These are phyloP conservation scores for Phytophthora boehmeriae DNA, from an alignment of 352 stramenopile species.

Conservation along the genomic window DNA sequence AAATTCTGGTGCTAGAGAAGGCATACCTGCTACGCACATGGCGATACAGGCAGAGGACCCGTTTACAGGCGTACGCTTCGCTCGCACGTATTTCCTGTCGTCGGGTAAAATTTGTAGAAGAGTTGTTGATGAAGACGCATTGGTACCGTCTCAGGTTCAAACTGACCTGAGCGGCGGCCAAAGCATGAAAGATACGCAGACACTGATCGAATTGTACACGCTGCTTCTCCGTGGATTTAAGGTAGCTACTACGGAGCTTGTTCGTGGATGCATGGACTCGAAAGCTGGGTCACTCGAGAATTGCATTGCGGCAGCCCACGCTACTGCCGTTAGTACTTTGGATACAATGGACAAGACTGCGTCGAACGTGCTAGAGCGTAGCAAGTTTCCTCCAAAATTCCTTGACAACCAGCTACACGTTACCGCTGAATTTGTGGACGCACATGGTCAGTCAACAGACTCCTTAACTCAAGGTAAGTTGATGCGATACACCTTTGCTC, in stretches of 20 bases:
- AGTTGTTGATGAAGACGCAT: slow-evolving; percentile 67
- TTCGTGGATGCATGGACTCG: slow-evolving; percentile 19
- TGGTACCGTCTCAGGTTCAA: slow-evolving; percentile 39
- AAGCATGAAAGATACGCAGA: slow-evolving; percentile 25
- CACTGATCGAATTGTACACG: slow-evolving; percentile 35
- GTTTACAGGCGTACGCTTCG: slow-evolving; percentile 67
- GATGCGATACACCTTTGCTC: neutral
- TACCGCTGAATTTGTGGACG: slow-evolving; percentile 48
- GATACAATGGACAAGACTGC: slow-evolving; percentile 21
- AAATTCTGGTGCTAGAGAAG: slow-evolving; percentile 29
- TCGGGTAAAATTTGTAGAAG: slow-evolving; percentile 54
- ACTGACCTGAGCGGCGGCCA: slow-evolving; percentile 12
- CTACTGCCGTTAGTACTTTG: slow-evolving; percentile 22
- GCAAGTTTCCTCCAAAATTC: slow-evolving; percentile 29
- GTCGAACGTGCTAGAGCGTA: slow-evolving; percentile 25
- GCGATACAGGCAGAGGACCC: slow-evolving; percentile 73
- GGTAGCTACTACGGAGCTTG: slow-evolving; percentile 14
- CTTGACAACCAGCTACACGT: slow-evolving; percentile 47
- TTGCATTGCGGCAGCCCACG: slow-evolving; percentile 25
- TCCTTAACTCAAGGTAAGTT: slow-evolving; percentile 24
- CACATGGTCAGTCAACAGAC: slow-evolving; percentile 36
- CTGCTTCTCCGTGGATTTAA: slow-evolving; percentile 52
- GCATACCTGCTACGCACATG: slow-evolving; percentile 61
- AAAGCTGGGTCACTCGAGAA: slow-evolving; percentile 24
- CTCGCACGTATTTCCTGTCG: slow-evolving; percentile 71